Conservation (phyloP, 108 stramenopile species). For the Cyclostephanos invisitatus region DNA sequence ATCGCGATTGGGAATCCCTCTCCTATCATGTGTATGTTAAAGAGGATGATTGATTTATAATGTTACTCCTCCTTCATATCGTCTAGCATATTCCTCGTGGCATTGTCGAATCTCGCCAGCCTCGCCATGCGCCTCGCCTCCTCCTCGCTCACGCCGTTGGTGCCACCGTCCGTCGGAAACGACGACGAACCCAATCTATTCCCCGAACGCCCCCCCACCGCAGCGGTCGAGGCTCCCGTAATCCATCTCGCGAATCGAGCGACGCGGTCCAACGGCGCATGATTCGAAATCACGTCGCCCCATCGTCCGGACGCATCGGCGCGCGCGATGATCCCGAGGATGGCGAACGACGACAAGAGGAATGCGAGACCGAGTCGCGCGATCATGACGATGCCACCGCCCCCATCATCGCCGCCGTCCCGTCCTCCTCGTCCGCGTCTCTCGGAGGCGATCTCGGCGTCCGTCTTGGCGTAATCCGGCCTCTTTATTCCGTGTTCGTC, state of each 20-base stretch:
- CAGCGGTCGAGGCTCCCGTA: neutral
- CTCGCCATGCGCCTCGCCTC: constrained; percentile 27
- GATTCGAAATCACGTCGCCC: constrained; percentile 16
- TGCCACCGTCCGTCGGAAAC: neutral
- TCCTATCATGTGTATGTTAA: constrained; percentile 3
- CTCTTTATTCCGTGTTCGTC: constrained; percentile 68
- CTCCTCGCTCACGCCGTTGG: constrained; percentile 16
- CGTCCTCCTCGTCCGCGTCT: constrained; percentile 15
- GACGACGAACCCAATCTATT: constrained; percentile 27
- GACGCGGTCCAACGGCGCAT: constrained; percentile 14
- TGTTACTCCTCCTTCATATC: constrained; percentile 35
- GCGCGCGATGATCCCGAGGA: constrained; percentile 10
- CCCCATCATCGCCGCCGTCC: too few relatives aligned
- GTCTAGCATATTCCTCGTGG: constrained; percentile 31
- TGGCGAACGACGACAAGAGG: neutral
- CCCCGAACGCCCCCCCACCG: constrained; percentile 10
- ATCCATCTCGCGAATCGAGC: constrained; percentile 10
- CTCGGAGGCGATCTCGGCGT: constrained; percentile 63
- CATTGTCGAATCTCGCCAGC: constrained; percentile 39
- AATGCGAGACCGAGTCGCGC: neutral
- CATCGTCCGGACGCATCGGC: constrained; percentile 23
- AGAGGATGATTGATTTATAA: constrained; percentile 13
- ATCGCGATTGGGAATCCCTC: too few relatives aligned
- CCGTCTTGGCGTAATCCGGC: constrained; percentile 76
- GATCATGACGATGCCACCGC: neutral